These are phyloP conservation scores for Kluyveromyces nonfermentans DNA, from an alignment of 805 yeast genomes.

Conservation along the genomic window DNA sequence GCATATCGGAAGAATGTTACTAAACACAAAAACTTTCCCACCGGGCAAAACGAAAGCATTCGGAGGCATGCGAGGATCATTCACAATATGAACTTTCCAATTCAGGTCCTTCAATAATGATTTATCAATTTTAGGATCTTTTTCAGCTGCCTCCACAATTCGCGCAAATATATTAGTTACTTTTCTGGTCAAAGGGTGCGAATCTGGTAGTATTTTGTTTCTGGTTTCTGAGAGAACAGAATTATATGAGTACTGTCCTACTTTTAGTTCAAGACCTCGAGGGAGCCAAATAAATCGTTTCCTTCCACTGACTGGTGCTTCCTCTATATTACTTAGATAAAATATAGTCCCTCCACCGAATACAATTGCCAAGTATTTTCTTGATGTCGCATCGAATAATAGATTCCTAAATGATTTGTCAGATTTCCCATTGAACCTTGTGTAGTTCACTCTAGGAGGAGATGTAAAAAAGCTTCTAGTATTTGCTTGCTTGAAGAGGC, in stretches of 20 bases:
- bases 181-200: constrained; percentile 48
- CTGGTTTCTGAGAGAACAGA: constrained; percentile 50
- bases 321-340: constrained; percentile 50
- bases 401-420: constrained; percentile 8
- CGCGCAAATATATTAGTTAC: constrained; percentile 57
- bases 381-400: constrained; percentile 21
- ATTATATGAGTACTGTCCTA: constrained; percentile 57
- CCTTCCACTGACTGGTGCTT: constrained; percentile 76
- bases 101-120: constrained; percentile 24
- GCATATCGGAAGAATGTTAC: constrained; percentile 70
- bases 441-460: constrained; percentile 6
- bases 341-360: constrained; percentile 30
- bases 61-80: constrained; percentile 67
- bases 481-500: not conserved
- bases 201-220: constrained; percentile 45
- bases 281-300: constrained; percentile 64
- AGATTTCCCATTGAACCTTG: constrained; percentile 14
- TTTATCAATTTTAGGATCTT: constrained; percentile 30
- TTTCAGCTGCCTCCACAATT: constrained; percentile 49
- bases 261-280: constrained; percentile 46
- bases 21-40: constrained; percentile 88
- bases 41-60: constrained; percentile 95
- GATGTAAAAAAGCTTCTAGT: not conserved
- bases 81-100: constrained; percentile 79
- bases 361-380: constrained; percentile 27